Evolutionary conservation across 805 yeast species (phyloP).

Genomic region (Candida maesae): DNA sequence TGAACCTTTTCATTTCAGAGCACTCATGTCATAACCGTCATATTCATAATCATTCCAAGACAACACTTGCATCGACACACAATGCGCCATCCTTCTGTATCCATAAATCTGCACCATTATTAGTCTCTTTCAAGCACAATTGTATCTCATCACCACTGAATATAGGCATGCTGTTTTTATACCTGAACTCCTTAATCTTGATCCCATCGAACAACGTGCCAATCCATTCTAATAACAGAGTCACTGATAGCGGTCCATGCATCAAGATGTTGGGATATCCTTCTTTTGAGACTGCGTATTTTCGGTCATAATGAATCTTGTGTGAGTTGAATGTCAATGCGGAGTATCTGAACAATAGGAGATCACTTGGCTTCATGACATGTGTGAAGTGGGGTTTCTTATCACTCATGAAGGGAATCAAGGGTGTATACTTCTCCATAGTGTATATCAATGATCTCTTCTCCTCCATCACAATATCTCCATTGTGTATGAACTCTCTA

Average conservation of each 20-base stretch:
- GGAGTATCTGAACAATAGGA: slow-evolving; percentile 58
- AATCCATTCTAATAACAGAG: slow-evolving; percentile 54
- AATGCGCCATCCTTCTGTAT: slow-evolving; percentile 16
- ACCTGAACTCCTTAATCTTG: slow-evolving; percentile 31
- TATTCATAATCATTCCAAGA: background rate
- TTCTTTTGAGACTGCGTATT: slow-evolving; percentile 57
- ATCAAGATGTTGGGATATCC: slow-evolving; percentile 58
- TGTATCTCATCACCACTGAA: slow-evolving; percentile 33
- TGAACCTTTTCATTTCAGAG: no score
- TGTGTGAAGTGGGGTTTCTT: slow-evolving; percentile 25
- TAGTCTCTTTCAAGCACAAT: slow-evolving; percentile 16
- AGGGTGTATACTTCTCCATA: slow-evolving; percentile 28
- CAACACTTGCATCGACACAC: slow-evolving; percentile 11
- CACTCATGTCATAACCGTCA: no score
- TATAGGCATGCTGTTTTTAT: slow-evolving; percentile 42
- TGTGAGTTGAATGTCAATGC: slow-evolving; percentile 82
- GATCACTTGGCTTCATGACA: slow-evolving; percentile 35
- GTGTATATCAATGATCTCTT: slow-evolving; percentile 61
- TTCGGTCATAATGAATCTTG: slow-evolving; percentile 67
- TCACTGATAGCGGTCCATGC: slow-evolving; percentile 79
- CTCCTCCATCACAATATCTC: slow-evolving; percentile 41
- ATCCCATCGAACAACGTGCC: slow-evolving; percentile 17
- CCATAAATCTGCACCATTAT: slow-evolving; percentile 17
- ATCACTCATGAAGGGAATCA: background rate
- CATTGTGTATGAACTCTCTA: slow-evolving; percentile 40